Conservation (phyloP, 805 yeast genomes). For the Lachancea cidri region DNA sequence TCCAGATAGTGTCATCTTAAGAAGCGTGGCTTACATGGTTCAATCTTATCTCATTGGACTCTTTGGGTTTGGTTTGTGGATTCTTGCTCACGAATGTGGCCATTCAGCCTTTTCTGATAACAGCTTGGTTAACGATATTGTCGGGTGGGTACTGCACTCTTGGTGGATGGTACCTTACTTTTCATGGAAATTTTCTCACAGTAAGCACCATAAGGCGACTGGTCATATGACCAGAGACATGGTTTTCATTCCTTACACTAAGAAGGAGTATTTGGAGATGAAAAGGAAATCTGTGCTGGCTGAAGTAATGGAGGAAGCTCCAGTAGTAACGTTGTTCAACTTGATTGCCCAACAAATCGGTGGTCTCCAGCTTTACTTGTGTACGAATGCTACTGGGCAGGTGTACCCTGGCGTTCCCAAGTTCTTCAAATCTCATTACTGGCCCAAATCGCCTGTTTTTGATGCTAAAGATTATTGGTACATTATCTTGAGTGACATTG, state of each 20-base stretch:
- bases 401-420: conserved; percentile 43
- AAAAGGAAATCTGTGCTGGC: conserved; percentile 34
- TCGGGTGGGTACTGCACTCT: conserved; percentile 82
- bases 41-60: conserved; percentile 56
- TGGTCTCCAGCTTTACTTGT: conserved; percentile 68
- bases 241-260: conserved; percentile 75
- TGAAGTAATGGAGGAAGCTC: conserved; percentile 70
- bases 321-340: conserved; percentile 52
- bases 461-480: conserved; percentile 69
- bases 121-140: conserved; percentile 64
- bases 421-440: conserved; percentile 58
- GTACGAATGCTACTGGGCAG: conserved; percentile 75
- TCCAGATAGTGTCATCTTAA: conserved; percentile 23
- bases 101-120: conserved; percentile 79
- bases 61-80: conserved; percentile 76
- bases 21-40: conserved; percentile 55
- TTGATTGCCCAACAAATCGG: conserved; percentile 65
- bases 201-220: conserved; percentile 87
- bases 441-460: conserved; percentile 68
- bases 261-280: conserved; percentile 45
- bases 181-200: conserved; percentile 80
- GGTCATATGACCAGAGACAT: conserved; percentile 78
- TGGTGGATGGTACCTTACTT: conserved; percentile 77
- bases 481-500: conserved; percentile 68
- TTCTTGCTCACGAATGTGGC: conserved; percentile 87